Base-by-base conservation (phyloP, 257 asterid species). In the Cordia subcordata region DNA sequence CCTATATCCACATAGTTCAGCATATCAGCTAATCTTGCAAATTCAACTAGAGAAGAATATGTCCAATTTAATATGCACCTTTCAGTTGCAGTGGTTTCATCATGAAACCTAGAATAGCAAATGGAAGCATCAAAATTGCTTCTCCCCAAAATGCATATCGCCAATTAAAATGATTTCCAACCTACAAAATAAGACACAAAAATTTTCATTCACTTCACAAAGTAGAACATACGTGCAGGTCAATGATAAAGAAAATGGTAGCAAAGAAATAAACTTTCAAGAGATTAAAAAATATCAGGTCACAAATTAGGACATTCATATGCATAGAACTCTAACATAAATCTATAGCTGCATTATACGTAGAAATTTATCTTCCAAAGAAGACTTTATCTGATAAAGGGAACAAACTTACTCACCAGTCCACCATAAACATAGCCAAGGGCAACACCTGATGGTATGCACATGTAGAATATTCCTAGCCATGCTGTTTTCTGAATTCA, bases 391-490 rank as follows among this genome's bases (percentile, higher is more conserved):
- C 57, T 71, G 20, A 51, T 53, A 39, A 52, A 5, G 51, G 58
- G 42, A 60, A 40, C 55, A 61, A 54, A 46, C 39, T 62, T 51
- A 72, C 89, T 4, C 78, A 93, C 99, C 94, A 81, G 27, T 79
- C 97, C 99, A 65, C 99, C 99, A 63, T 86, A 93, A 61, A 93
- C 94, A 63, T 89, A 93, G 42, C 97, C 99, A 79, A 93, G 70
- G 0, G 97, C 99, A 40, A 85, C 59, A 66, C 99, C 96, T 11
- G 88, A 72, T 22, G 97, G 97, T 78, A 86, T 93, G 72, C 99
- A 93, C 99, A 89, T 89, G 83, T 89, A 93, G 77, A 93, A 93
- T 51, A 90, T 75, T 67, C 97, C 97, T 42, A 93, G 86, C 97
- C 99, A 93, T 61, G 90, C 86, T 52, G 85, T 83, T 77, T 88